These are phyloP conservation scores for Chlorella sp. DNA, from an alignment of 139 green algal species.

Conservation along the genomic window DNA sequence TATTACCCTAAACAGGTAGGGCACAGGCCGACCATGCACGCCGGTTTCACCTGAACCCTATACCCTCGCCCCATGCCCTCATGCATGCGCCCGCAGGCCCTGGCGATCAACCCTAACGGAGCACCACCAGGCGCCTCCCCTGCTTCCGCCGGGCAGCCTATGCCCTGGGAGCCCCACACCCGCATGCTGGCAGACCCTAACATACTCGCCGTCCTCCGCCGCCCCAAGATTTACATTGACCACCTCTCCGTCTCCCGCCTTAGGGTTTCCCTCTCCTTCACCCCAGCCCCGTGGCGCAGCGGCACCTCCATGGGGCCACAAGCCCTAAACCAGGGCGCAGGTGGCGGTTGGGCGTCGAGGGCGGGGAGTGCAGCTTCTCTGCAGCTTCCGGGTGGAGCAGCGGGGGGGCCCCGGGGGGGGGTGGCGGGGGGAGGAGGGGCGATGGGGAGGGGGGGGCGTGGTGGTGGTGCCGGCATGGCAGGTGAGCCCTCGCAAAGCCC, in stretches of 20 bases:
- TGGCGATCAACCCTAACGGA: too few relatives aligned
- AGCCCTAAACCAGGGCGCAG: neutral
- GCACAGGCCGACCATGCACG: constrained; percentile 5
- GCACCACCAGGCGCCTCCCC: neutral
- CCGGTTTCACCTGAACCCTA: too few relatives aligned
- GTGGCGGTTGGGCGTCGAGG: too few relatives aligned
- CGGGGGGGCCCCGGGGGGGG: neutral
- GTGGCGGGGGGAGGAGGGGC: neutral
- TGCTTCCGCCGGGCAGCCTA: neutral
- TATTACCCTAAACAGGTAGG: too few relatives aligned
- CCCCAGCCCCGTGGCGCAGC: constrained; percentile 32
- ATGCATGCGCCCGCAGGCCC: too few relatives aligned
- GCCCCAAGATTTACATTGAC: constrained; percentile 60
- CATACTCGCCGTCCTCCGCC: neutral
- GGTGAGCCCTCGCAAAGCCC: too few relatives aligned
- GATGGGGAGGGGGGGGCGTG: neutral
- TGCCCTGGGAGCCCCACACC: neutral
- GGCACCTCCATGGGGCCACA: neutral
- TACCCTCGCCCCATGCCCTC: too few relatives aligned
- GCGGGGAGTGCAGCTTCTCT: neutral
- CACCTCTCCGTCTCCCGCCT: constrained; percentile 40
- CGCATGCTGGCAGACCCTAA: neutral
- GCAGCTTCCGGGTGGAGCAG: neutral
- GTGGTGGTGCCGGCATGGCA: neutral
- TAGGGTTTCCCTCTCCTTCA: constrained; percentile 53